Conservation (phyloP, 148 eudicot genomes). For the Chenopodium berlandieri region DNA sequence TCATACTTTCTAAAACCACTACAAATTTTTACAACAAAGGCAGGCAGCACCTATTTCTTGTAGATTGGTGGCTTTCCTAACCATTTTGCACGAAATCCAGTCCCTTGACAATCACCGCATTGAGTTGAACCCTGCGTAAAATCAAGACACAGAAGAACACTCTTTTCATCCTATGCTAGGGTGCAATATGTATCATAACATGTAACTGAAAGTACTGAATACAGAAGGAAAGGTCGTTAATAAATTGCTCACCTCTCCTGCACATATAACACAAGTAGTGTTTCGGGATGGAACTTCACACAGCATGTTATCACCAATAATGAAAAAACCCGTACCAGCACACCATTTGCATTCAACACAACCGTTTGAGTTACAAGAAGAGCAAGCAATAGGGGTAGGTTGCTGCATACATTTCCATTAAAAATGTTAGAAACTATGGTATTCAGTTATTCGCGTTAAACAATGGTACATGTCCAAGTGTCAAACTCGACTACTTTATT, state of each 20-base stretch:
- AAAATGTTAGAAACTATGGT: slow-evolving; percentile 14
- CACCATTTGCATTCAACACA: slow-evolving; percentile 92
- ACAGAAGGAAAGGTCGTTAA: not conserved
- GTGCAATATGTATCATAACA: not conserved
- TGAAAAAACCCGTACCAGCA: slow-evolving; percentile 87
- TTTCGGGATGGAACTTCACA: slow-evolving; percentile 91
- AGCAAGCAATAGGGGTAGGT: slow-evolving; percentile 76
- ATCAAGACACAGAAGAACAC: not conserved
- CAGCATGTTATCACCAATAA: slow-evolving; percentile 94
- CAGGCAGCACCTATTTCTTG: slow-evolving; percentile 32
- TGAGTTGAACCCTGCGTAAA: slow-evolving; percentile 56
- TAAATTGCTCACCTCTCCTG: slow-evolving; percentile 63
- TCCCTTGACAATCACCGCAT: slow-evolving; percentile 79
- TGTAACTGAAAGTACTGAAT: no score
- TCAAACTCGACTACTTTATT: not conserved
- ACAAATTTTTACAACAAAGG: slow-evolving; percentile 1
- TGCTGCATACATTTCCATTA: slow-evolving; percentile 49
- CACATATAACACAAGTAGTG: slow-evolving; percentile 78
- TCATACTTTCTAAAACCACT: slow-evolving; percentile 13
- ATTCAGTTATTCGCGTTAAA: not conserved
- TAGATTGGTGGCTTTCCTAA: slow-evolving; percentile 56
- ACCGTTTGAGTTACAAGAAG: slow-evolving; percentile 73
- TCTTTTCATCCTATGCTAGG: not conserved
- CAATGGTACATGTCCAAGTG: no score
- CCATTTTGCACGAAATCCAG: slow-evolving; percentile 96